Percentiles rank a stretch among this genome's conserved stretches.
Evolutionary conservation across 2,329 filamentous ascomycete genomes (phyloP).

Genomic region (Rhynchosporium secalis): DNA sequence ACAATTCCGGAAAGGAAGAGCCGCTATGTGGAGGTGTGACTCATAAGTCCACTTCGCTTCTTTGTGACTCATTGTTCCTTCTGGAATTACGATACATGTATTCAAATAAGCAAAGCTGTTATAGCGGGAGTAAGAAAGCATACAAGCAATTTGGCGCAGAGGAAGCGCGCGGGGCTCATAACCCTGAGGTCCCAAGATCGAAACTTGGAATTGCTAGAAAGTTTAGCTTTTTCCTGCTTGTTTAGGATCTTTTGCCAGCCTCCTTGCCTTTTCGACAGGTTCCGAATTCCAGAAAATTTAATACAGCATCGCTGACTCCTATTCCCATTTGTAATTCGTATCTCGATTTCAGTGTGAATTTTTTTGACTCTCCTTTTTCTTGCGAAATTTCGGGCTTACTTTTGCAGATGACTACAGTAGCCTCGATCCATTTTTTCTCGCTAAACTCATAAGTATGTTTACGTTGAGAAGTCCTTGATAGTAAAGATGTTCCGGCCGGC

Average conservation of each 20-base stretch:
- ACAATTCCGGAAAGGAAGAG: background rate
- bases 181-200: conserved; percentile 19
- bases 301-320: too few species aligned
- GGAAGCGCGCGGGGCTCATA: conserved; percentile 19
- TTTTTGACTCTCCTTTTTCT: background rate
- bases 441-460: too few species aligned
- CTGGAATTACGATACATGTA: background rate
- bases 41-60: conserved; percentile 1
- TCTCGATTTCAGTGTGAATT: too few species aligned
- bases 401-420: too few species aligned
- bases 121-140: background rate
- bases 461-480: too few species aligned
- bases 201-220: conserved; percentile 16
- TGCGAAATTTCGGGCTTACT: background rate
- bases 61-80: conserved; percentile 6
- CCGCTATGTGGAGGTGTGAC: conserved; percentile 3
- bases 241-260: background rate
- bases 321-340: too few species aligned
- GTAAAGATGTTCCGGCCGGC: too few species aligned
- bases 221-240: background rate
- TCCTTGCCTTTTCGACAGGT: background rate
- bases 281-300: too few species aligned
- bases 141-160: conserved; percentile 18
- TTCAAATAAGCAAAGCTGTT: background rate
- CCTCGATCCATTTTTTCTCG: too few species aligned